Evolutionary conservation across 805 yeast genomes (phyloP), one percentile per base, ranked within the genome.

Genomic region (Metschnikowia proteae): DNA sequence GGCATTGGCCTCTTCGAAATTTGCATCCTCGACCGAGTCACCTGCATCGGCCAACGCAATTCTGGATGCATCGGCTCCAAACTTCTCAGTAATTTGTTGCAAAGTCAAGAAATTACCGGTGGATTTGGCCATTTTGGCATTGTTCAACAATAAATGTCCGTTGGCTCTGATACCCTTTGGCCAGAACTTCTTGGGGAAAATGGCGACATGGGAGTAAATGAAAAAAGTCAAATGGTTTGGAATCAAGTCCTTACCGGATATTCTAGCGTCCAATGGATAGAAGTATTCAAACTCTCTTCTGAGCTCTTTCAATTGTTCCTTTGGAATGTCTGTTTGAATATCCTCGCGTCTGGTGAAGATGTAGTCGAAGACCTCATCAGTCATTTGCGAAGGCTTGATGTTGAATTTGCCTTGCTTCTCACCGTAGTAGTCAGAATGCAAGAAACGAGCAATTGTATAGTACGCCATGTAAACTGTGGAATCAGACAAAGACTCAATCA

Each of bases 11-110:
- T 94, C 99, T 63, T 94, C 99, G 64, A 94, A 88, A 76, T 94
- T 94, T 46, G 99, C 99, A 70, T 94, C 99, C 73, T 94, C 99
- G 58, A 90, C 82, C 38, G 94, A 77, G 67, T 94, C 99, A 76
- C 99, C 99, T 45, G 97, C 97, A 75, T 94, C 99, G 40, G 98
- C 99, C 56, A 94, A 75, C 4, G 99, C 97, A 67, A 94, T 88
- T 78, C 99, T 86, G 8, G 96, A 76, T 37, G 98, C 97, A 69
- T 94, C 99, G 45, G 98, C 96, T 68, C 99, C 99, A 59, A 84
- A 94, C 71, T 94, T 94, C 60, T 82, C 78, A 51, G 84, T 84
- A 65, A 86, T 80, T 68, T 94, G 89, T 60, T 83, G 80, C 67
- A 94, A 76, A 45, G 98, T 94, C 83, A 88, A 77, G 67, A 94